phyloP scores from a whole-genome alignment of 1,284 basidiomycete genomes.

The Athelia sp. region DNA sequence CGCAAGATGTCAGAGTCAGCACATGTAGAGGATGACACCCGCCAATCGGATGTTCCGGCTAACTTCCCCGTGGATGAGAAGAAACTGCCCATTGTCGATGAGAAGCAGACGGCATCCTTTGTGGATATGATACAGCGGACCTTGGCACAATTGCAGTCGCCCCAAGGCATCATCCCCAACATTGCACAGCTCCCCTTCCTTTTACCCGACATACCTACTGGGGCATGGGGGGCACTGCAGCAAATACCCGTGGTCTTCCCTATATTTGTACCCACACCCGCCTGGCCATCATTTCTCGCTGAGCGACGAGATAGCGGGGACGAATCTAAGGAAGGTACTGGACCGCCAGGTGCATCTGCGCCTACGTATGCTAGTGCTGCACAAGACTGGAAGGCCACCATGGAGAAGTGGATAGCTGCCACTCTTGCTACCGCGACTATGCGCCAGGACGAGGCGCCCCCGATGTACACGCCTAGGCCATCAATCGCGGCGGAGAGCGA shows the following conservation, averaged over 20 bases:
- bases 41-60: slow-evolving; percentile 2
- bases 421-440: slow-evolving; percentile 40
- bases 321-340: slow-evolving; percentile 22
- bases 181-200: slow-evolving; percentile 58
- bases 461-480: slow-evolving; percentile 62
- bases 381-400: slow-evolving; percentile 60
- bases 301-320: slow-evolving; percentile 35
- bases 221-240: slow-evolving; percentile 60
- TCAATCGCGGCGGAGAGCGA: slow-evolving; percentile 15
- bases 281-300: slow-evolving; percentile 59
- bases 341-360: slow-evolving; percentile 27
- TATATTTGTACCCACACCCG: slow-evolving; percentile 65
- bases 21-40: slow-evolving; percentile 14
- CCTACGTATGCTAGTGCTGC: slow-evolving; percentile 39
- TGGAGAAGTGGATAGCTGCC: slow-evolving; percentile 71
- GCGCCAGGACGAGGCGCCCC: slow-evolving; percentile 51
- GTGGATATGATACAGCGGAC: slow-evolving; percentile 72
- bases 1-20: slow-evolving; percentile 23
- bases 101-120: slow-evolving; percentile 66
- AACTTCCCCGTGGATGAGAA: slow-evolving; percentile 14
- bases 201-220: slow-evolving; percentile 45
- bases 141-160: slow-evolving; percentile 61
- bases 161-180: slow-evolving; percentile 48
- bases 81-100: slow-evolving; percentile 34
- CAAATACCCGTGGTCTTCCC: slow-evolving; percentile 79